Conservation (phyloP, 2,329 filamentous ascomycete species). For the Stagonosporopsis tanaceti region DNA sequence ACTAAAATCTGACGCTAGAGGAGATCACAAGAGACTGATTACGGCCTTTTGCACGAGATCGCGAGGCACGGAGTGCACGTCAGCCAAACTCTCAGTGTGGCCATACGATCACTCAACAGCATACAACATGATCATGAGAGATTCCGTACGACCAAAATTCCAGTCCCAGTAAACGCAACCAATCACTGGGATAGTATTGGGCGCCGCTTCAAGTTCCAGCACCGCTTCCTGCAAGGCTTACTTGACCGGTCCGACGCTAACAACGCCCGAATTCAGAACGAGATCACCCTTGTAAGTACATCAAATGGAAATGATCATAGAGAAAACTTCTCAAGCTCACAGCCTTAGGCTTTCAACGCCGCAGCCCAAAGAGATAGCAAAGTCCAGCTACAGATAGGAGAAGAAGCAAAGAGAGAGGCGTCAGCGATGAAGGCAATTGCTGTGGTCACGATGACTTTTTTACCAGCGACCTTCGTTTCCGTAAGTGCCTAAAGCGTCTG, state of each 20-base stretch:
- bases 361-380: conserved; percentile 27
- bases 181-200: too few species aligned
- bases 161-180: too few species aligned
- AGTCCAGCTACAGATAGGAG: conserved; percentile 27
- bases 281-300: too few species aligned
- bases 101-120: conserved; percentile 19
- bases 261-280: too few species aligned
- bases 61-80: conserved; percentile 28
- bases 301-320: too few species aligned
- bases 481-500: too few species aligned
- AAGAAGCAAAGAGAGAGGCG: conserved; percentile 29
- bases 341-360: too few species aligned
- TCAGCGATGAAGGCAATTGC: conserved; percentile 4
- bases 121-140: conserved; percentile 18
- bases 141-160: too few species aligned
- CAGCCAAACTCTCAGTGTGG: conserved; percentile 24
- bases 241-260: too few species aligned
- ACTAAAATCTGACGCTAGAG: conserved; percentile 8
- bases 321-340: too few species aligned
- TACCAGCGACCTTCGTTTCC: not conserved
- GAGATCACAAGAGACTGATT: conserved; percentile 22
- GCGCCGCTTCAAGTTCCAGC: too few species aligned
- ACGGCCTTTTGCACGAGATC: conserved; percentile 16
- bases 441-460: not conserved
- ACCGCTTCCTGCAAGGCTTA: too few species aligned